Evolutionary conservation across 495 filamentous ascomycete genomes (phyloP).

Genomic region (Filosporella fistucella): DNA sequence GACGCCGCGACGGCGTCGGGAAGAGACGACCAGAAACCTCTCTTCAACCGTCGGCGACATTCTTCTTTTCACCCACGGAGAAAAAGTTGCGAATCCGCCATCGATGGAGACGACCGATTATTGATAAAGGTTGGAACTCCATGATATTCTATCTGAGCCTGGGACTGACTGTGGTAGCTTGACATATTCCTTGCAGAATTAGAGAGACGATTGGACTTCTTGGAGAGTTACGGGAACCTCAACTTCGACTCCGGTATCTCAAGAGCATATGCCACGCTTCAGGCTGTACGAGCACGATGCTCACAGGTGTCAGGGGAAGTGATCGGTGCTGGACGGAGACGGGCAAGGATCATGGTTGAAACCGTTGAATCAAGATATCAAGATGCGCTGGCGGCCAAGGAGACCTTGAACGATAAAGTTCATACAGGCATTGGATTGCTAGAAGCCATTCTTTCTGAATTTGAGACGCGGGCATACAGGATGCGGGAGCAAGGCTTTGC

Average conservation of each 20-base stretch:
- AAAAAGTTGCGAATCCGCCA: constrained; percentile 60
- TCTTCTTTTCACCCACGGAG: constrained; percentile 58
- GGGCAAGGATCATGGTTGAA: constrained; percentile 86
- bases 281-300: constrained; percentile 83
- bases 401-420: constrained; percentile 86
- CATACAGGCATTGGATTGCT: constrained; percentile 81
- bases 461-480: constrained; percentile 75
- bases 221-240: constrained; percentile 82
- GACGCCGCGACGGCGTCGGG: constrained; percentile 22
- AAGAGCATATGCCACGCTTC: constrained; percentile 76
- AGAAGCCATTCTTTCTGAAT: constrained; percentile 75
- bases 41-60: constrained; percentile 52
- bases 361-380: constrained; percentile 90
- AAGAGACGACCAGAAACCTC: constrained; percentile 23
- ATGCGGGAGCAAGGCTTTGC: constrained; percentile 53
- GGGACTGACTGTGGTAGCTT: constrained; percentile 45
- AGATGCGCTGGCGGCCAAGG: constrained; percentile 78
- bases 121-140: constrained; percentile 50
- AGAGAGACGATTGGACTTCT: constrained; percentile 78
- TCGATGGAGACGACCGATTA: constrained; percentile 58
- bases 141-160: neutral
- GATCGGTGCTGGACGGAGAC: constrained; percentile 78
- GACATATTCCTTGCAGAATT: constrained; percentile 88
- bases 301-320: constrained; percentile 87
- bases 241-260: constrained; percentile 78